Evolutionary conservation across 441 rosid species (phyloP).

Genomic region (Jatropha podagrica): DNA sequence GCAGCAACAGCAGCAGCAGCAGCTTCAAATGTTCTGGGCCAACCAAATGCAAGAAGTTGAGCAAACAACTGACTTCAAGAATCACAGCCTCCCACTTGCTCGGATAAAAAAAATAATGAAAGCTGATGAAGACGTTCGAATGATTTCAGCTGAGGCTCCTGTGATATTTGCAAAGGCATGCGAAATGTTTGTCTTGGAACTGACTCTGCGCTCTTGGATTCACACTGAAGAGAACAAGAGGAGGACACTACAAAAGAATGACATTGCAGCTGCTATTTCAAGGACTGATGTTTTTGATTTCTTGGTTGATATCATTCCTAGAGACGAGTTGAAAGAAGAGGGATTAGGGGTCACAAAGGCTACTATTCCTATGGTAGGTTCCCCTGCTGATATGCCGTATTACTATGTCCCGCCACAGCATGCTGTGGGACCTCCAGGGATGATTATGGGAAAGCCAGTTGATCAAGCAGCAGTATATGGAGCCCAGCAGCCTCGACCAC

Average conservation of each 20-base stretch:
- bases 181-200: conserved; percentile 87
- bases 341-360: conserved; percentile 81
- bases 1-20: conserved; percentile 78
- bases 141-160: conserved; percentile 94
- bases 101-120: conserved; percentile 95
- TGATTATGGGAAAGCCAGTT: conserved; percentile 64
- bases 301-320: conserved; percentile 83
- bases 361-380: conserved; percentile 54
- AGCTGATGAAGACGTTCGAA: conserved; percentile 90
- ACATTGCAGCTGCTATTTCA: conserved; percentile 85
- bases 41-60: conserved; percentile 84
- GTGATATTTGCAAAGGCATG: conserved; percentile 89
- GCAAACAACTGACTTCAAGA: conserved; percentile 75
- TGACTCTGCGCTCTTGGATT: conserved; percentile 87
- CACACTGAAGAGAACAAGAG: conserved; percentile 92
- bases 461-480: conserved; percentile 50
- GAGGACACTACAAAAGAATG: conserved; percentile 87
- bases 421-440: conserved; percentile 47
- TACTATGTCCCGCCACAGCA: conserved; percentile 63
- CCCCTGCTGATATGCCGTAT: conserved; percentile 61
- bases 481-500: conserved; percentile 53
- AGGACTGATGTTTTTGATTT: conserved; percentile 89
- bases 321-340: conserved; percentile 85
- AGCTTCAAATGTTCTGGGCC: conserved; percentile 82
- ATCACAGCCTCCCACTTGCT: conserved; percentile 84